phyloP scores from a whole-genome alignment of 2,329 filamentous ascomycete genomes.

The Exophiala xenobiotica region DNA sequence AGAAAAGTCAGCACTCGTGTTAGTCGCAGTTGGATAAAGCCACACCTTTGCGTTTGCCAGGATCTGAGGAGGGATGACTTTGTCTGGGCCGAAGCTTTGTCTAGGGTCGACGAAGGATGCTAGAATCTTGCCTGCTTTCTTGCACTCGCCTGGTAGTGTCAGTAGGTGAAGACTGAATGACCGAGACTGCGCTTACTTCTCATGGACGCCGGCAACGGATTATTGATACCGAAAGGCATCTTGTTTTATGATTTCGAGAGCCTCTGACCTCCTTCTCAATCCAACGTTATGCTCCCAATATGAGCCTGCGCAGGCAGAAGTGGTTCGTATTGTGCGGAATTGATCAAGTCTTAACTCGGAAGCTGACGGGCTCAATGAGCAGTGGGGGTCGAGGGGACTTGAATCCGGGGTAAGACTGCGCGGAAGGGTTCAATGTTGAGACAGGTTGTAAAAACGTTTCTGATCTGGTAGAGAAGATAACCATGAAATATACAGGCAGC shows the following conservation, averaged over 20 bases:
- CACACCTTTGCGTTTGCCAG: constrained; percentile 85
- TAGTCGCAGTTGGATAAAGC: neutral
- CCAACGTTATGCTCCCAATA: neutral
- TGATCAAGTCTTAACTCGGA: constrained; percentile 11
- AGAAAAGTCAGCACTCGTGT: constrained; percentile 13
- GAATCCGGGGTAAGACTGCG: neutral
- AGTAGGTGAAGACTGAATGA: constrained; percentile 35
- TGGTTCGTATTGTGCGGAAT: constrained; percentile 7
- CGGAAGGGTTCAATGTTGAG: no score
- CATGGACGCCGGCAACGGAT: constrained; percentile 48
- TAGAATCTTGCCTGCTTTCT: constrained; percentile 94
- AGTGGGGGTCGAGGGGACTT: constrained; percentile 1
- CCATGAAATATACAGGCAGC: neutral
- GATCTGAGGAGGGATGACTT: constrained; percentile 89
- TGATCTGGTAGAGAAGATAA: no score
- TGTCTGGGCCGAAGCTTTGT: constrained; percentile 92
- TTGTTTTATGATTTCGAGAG: no score
- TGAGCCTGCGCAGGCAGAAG: constrained; percentile 1
- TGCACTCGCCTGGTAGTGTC: constrained; percentile 75
- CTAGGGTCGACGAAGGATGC: constrained; percentile 90
- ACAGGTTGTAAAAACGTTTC: no score
- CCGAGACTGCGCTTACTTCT: constrained; percentile 40
- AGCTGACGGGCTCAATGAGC: constrained; percentile 12
- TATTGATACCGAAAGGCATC: constrained; percentile 32
- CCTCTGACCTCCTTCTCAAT: neutral